These are phyloP conservation scores for Suillus sp. DNA, from an alignment of 768 basidiomycete genomes.

Conservation along the genomic window DNA sequence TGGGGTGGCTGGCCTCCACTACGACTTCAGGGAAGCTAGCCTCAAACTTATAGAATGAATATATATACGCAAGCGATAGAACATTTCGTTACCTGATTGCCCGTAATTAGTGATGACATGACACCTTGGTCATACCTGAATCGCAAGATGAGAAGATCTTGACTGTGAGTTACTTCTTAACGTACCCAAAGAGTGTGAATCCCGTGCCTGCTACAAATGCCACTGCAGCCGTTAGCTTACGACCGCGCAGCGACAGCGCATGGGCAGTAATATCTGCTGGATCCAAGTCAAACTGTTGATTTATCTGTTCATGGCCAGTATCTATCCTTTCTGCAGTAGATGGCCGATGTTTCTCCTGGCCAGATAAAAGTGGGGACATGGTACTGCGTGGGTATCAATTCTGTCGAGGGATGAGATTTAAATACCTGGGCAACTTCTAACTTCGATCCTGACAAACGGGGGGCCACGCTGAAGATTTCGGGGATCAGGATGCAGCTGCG, in stretches of 20 bases:
- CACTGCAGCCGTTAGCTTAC: constrained; percentile 31
- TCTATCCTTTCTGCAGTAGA: background rate
- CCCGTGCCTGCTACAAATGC: constrained; percentile 40
- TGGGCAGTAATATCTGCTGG: constrained; percentile 23
- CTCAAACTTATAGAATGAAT: constrained; percentile 34
- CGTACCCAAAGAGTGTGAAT: constrained; percentile 41
- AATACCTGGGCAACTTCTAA: background rate
- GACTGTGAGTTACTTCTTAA: constrained; percentile 3
- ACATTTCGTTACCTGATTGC: constrained; percentile 25
- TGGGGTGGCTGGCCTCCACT: constrained; percentile 25
- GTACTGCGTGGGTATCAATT: background rate
- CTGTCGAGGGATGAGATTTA: background rate
- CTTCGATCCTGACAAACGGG: constrained; percentile 8
- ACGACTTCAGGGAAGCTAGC: constrained; percentile 41
- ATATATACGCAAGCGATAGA: background rate
- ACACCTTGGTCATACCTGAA: constrained; percentile 45
- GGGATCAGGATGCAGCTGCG: background rate
- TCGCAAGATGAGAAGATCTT: background rate
- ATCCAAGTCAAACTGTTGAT: constrained; percentile 4
- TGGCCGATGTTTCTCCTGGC: background rate
- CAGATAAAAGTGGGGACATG: constrained; percentile 2
- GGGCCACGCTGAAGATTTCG: background rate
- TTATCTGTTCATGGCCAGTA: constrained; percentile 1
- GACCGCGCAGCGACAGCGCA: constrained; percentile 30
- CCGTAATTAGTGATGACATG: constrained; percentile 44